Conservation (phyloP, 768 basidiomycete genomes). For the Lentinula lateritia region DNA sequence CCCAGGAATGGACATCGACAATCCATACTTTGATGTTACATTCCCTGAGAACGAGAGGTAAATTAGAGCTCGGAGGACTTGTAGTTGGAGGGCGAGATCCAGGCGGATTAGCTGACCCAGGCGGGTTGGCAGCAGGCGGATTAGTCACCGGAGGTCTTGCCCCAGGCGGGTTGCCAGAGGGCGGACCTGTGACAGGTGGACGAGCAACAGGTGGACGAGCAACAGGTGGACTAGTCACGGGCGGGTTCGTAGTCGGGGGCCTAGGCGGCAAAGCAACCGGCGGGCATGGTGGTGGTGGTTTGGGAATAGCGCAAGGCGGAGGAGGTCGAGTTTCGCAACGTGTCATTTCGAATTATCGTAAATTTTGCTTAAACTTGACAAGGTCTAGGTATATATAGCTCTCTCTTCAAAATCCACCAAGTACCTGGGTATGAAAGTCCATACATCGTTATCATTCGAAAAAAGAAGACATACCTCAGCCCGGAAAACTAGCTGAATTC, state of each 20-base stretch:
- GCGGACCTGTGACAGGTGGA: no score
- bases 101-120: no score
- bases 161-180: background rate
- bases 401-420: no score
- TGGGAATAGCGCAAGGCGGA: background rate
- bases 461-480: no score
- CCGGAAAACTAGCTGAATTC: no score
- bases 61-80: background rate
- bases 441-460: no score
- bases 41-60: background rate
- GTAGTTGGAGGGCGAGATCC: background rate
- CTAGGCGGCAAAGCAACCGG: background rate
- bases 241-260: no score
- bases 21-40: background rate
- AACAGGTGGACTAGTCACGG: no score
- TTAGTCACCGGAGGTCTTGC: background rate
- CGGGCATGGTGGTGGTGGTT: background rate
- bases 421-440: no score
- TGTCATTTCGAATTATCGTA: background rate
- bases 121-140: background rate
- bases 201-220: no score
- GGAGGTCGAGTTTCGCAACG: background rate
- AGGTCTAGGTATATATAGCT: no score
- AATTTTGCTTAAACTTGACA: no score
- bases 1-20: background rate